Evolutionary conservation across 192 early-diverging fungal species (phyloP).

Genomic region (Backusella tarrabulga): DNA sequence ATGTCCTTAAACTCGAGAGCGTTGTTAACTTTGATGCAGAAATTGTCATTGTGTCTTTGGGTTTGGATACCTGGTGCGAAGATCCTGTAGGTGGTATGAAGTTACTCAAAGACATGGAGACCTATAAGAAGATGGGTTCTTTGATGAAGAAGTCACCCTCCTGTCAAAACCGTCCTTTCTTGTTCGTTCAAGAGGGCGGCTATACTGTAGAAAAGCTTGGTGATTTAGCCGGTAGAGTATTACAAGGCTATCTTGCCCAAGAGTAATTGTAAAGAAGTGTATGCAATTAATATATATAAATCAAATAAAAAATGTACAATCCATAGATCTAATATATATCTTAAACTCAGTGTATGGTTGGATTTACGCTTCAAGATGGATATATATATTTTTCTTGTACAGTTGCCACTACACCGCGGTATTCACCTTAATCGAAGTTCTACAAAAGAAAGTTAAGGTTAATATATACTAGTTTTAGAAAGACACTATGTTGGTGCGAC

Average conservation of each 20-base stretch:
- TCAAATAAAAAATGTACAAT: neutral
- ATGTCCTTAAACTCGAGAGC: slow-evolving; percentile 35
- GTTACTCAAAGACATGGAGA: slow-evolving; percentile 30
- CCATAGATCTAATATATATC: neutral
- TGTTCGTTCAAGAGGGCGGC: slow-evolving; percentile 57
- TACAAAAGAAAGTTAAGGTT: neutral
- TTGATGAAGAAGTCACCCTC: slow-evolving; percentile 20
- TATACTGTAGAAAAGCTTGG: slow-evolving; percentile 51
- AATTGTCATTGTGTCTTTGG: slow-evolving; percentile 60
- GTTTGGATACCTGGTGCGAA: slow-evolving; percentile 62
- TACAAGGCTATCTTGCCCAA: slow-evolving; percentile 34
- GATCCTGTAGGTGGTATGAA: slow-evolving; percentile 51
- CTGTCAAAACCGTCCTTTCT: slow-evolving; percentile 35
- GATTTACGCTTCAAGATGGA: no score
- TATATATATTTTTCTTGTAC: neutral
- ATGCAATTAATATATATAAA: neutral
- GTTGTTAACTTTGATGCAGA: slow-evolving; percentile 56
- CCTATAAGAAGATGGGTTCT: slow-evolving; percentile 42
- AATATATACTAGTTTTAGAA: neutral
- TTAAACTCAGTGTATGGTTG: neutral
- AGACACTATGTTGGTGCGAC: neutral
- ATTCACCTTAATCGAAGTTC: neutral
- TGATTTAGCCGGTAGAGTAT: slow-evolving; percentile 43
- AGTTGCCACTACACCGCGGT: neutral
- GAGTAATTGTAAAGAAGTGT: neutral